Conservation (phyloP, 805 yeast genomes). For the Saccharomycopsis fibuligera region DNA sequence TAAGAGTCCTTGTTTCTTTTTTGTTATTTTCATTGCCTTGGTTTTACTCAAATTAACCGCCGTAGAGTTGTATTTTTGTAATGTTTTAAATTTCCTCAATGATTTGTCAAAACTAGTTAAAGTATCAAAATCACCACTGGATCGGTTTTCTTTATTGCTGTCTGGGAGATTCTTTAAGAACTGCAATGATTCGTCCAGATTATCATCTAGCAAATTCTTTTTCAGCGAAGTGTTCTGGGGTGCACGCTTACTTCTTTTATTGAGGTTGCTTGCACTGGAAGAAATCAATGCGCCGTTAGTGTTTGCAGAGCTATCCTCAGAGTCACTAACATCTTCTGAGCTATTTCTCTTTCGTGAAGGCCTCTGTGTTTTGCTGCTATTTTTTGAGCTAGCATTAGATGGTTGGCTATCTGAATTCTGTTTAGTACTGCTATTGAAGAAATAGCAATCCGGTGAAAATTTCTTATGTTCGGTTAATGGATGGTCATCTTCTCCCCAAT, state of each 20-base stretch:
- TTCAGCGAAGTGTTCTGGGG: neutral
- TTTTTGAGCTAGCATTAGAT: neutral
- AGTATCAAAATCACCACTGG: constrained; percentile 14
- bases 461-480: constrained; percentile 54
- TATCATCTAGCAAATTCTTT: constrained; percentile 17
- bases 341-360: constrained; percentile 1
- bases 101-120: constrained; percentile 15
- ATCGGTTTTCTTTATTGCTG: constrained; percentile 9
- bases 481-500: constrained; percentile 65
- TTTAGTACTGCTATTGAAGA: constrained; percentile 26
- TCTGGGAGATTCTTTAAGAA: constrained; percentile 5
- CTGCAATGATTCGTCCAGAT: constrained; percentile 16
- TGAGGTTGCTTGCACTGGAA: neutral
- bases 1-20: constrained; percentile 15
- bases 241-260: neutral
- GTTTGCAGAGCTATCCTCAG: neutral
- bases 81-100: constrained; percentile 9
- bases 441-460: constrained; percentile 37
- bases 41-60: constrained; percentile 7
- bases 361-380: neutral
- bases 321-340: neutral
- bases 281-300: constrained; percentile 9
- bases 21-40: constrained; percentile 16
- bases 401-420: neutral
- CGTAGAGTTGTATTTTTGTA: constrained; percentile 16